Evolutionary conservation across 2,329 filamentous ascomycete species (phyloP), one percentile per base, ranked within the genome.

Genomic region (Colletotrichum gloeosporioides): DNA sequence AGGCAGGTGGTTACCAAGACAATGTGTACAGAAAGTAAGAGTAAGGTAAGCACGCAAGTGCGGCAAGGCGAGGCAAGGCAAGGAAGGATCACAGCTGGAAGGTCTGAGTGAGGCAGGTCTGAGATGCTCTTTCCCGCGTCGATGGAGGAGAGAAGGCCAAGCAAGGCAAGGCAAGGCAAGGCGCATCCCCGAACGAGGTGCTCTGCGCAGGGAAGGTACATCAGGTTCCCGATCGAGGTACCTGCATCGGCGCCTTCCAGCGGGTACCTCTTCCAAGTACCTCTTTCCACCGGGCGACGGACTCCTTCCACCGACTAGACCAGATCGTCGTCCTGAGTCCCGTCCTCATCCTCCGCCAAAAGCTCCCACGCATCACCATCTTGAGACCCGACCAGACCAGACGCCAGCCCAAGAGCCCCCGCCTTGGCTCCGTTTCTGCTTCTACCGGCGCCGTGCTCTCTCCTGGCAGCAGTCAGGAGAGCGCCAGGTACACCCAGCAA

Each of bases 331-430:
- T 34, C 69, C 63, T 15, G 31, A 63, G 32, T 70, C 62, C 66
- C 73, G 64, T 34, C 69, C 63, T 8, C 32, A 63, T 49, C 70
- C 62, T 71, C 73, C 53, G 68, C 72, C 61, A 69, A 69, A 67
- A 66, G 31, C 32, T 31, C 59, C 69, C 31, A 53, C 39, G 53
- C 71, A 49, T 66, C 61, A n/a, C 63, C 49, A 59, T 71, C 71
- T 16, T 36, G 57, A 32, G 27, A 61, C 57, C 57, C 57, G 73
- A 69, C 73, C 70, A 69, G 73, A 36, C 72, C 69, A 15, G 32
- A 57, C 18, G 44, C 44, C 44, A 72, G 49, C 62, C 69, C 61
- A 66, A 39, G 34, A 44, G 49, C 29, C 22, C 29, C 65, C 32
- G 64, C 39, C 39, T 44, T 34, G 31, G 66, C 66, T 64, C 32